Conservation (phyloP, 164 flowering plant species). For the Magnolia officinalis region DNA sequence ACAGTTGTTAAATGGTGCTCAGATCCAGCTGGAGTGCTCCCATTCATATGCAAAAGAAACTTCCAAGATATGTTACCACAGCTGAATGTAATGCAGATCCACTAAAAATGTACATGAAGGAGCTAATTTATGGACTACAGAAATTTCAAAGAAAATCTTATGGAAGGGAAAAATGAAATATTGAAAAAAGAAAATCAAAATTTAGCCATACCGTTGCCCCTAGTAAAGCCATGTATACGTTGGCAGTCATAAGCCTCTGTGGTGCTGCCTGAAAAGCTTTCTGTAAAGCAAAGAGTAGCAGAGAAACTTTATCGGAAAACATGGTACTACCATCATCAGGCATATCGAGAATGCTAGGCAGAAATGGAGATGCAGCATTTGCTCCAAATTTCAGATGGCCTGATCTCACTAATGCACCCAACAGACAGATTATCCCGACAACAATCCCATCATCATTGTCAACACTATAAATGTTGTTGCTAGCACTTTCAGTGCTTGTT, state of each 20-base stretch:
- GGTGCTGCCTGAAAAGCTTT: conserved; percentile 98
- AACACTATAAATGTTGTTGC: conserved; percentile 84
- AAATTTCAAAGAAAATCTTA: background rate
- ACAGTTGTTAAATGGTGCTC: too few relatives aligned
- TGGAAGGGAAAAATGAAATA: background rate
- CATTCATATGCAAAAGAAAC: too few relatives aligned
- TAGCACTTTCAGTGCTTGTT: conserved; percentile 87
- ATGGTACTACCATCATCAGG: conserved; percentile 73
- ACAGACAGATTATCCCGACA: conserved; percentile 70
- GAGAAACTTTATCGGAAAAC: conserved; percentile 92
- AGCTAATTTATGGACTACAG: background rate
- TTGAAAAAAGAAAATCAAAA: background rate
- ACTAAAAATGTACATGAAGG: background rate
- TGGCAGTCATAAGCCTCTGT: conserved; percentile 79
- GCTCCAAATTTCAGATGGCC: conserved; percentile 70
- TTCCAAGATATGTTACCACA: too few relatives aligned
- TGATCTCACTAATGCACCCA: conserved; percentile 71
- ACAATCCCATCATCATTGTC: conserved; percentile 87
- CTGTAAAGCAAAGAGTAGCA: conserved; percentile 82
- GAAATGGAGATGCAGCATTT: conserved; percentile 34
- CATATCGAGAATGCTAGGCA: conserved; percentile 49
- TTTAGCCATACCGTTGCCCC: conserved; percentile 77
- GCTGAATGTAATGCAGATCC: background rate
- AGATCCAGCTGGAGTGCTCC: too few relatives aligned
- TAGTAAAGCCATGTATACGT: conserved; percentile 68